Conservation (phyloP, 129 eudicot genomes). For the Logfia minima region DNA sequence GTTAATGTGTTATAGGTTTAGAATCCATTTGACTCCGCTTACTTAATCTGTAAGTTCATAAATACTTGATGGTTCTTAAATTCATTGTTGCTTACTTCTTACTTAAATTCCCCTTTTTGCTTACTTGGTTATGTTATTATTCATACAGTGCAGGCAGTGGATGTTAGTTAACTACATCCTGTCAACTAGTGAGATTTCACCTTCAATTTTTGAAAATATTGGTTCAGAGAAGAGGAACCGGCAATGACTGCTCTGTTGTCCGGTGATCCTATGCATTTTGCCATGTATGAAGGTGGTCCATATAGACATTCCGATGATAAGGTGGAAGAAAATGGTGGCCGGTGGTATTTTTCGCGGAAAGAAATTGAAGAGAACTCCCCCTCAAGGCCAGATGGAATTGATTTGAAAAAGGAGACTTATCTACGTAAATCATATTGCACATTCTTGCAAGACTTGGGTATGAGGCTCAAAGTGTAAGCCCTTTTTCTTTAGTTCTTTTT, state of each 20-base stretch:
- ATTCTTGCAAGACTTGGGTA: conserved; percentile 91
- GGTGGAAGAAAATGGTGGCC: conserved; percentile 62
- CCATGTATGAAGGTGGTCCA: conserved; percentile 52
- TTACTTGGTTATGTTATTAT: conserved; percentile 20
- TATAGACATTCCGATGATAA: conserved; percentile 50
- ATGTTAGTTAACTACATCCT: conserved; percentile 17
- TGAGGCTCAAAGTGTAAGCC: conserved; percentile 97
- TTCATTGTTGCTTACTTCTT: background rate
- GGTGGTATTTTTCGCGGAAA: conserved; percentile 93
- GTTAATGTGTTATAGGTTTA: conserved; percentile 3
- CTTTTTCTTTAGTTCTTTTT: background rate
- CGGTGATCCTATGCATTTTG: conserved; percentile 64
- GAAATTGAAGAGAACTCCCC: conserved; percentile 94
- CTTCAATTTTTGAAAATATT: conserved; percentile 11
- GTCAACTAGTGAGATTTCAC: conserved; percentile 16
- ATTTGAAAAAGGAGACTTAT: conserved; percentile 86
- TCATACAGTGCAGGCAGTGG: conserved; percentile 26
- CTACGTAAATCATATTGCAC: conserved; percentile 92
- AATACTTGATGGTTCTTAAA: background rate
- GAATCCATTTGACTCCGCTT: background rate
- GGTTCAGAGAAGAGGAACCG: conserved; percentile 32
- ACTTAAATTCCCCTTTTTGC: background rate
- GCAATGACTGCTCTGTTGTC: conserved; percentile 63
- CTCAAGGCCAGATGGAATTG: conserved; percentile 82
- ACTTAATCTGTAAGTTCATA: background rate